Evolutionary conservation across 176 grass and related monocot genomes (phyloP), one percentile per base, ranked within the genome.

Genomic region (Tuctoria greenei): DNA sequence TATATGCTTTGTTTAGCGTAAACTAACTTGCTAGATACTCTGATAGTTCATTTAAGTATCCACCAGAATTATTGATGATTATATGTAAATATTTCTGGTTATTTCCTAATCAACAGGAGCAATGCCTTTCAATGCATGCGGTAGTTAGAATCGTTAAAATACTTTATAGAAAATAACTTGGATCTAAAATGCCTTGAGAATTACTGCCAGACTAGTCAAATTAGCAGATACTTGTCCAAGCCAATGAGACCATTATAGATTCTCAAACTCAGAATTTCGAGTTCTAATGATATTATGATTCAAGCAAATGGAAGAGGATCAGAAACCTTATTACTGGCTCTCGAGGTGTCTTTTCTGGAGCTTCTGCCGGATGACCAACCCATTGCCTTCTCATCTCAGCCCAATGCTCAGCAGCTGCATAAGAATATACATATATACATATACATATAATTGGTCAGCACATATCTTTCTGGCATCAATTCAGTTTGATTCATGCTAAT

Each of bases 251-350:
- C 20, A 20, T 27, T 23, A 63, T 20, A 66, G 63, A 69, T 75
- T 80, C 39, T n/a, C 60, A 7, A 18, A 80, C 26, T 57, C 21
- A 2, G 26, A n/a, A 69, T 72, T 60, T 10, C 8, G 0, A 31
- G 31, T 67, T 61, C 7, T 17, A 38, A 11, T 56, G 36, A 69
- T 71, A 62, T 15, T 69, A 39, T 84, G 18, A n/a, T 37, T 28
- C 49, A 75, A 1, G 56, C 37, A 82, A 77, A 77, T 61, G 51
- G 67, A 66, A 73, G 27, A 82, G 16, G 67, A 72, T 42, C 39
- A 23, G 35, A 59, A 64, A 97, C 93, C 87, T 97, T 86, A 97
- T 93, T 64, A 79, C 86, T 71, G 93, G 82, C 68, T 97, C 90
- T 79, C 15, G 79, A 83, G 88, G 73, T 62, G 85, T 12, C 61